Evolutionary conservation across 495 filamentous ascomycete species (phyloP).

Genomic region (Sabuloglossum arenarium): DNA sequence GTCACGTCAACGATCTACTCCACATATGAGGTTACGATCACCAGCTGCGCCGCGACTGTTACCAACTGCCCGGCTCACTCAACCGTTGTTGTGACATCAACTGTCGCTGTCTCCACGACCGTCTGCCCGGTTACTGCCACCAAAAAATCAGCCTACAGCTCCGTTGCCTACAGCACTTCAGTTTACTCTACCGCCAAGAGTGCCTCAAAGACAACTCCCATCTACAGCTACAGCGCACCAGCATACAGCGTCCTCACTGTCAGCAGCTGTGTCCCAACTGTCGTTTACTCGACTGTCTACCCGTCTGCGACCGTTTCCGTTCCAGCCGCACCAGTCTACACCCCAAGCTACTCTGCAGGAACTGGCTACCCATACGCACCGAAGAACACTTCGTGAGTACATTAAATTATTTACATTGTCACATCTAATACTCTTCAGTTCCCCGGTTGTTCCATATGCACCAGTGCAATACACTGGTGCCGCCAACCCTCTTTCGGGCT

Average conservation of each 20-base stretch:
- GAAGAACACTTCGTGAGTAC: slow-evolving; percentile 3
- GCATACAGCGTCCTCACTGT: slow-evolving; percentile 6
- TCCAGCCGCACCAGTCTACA: neutral
- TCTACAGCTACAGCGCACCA: slow-evolving; percentile 4
- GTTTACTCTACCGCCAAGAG: slow-evolving; percentile 4
- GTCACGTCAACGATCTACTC: slow-evolving; percentile 17
- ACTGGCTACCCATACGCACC: slow-evolving; percentile 8
- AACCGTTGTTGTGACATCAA: slow-evolving; percentile 9
- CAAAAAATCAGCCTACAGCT: too few relatives aligned
- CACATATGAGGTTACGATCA: slow-evolving; percentile 16
- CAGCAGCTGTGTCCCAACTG: slow-evolving; percentile 8
- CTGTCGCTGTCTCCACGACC: slow-evolving; percentile 13
- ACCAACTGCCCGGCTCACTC: slow-evolving; percentile 26
- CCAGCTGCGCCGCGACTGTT: slow-evolving; percentile 18
- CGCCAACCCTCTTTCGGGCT: slow-evolving; percentile 22
- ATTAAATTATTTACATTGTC: neutral
- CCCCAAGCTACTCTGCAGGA: neutral
- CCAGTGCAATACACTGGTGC: slow-evolving; percentile 23
- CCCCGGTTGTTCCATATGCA: slow-evolving; percentile 17
- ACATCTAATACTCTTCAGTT: slow-evolving; percentile 11
- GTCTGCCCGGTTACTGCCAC: slow-evolving; percentile 14
- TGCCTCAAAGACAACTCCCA: neutral
- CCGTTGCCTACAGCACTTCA: too few relatives aligned
- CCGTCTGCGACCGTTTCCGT: slow-evolving; percentile 20
- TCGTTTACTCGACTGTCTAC: slow-evolving; percentile 24